Evolutionary conservation across 1,284 basidiomycete genomes (phyloP).

Genomic region (Taiwanofungus camphoratus): DNA sequence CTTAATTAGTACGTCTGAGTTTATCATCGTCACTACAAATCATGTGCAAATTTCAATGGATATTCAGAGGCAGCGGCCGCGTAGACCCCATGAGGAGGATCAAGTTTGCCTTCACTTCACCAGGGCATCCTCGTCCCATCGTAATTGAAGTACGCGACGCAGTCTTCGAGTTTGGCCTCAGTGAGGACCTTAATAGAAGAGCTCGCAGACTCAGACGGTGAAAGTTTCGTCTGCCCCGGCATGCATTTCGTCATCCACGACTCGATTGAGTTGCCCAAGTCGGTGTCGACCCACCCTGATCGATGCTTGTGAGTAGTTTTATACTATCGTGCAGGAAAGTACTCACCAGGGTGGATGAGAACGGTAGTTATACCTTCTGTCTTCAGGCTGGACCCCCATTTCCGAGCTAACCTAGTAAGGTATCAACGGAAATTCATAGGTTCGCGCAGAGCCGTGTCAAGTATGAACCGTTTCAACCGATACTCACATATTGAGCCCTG

Average conservation of each 20-base stretch:
- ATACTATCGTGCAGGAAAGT: no score
- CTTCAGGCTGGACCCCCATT: neutral
- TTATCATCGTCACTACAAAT: no score
- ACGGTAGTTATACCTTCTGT: no score
- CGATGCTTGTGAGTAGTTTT: no score
- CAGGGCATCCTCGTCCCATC: neutral
- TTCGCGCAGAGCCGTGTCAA: no score
- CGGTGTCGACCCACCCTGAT: neutral
- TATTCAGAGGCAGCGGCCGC: no score
- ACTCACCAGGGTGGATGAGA: neutral
- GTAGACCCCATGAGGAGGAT: no score
- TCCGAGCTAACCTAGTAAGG: neutral
- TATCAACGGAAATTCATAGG: no score
- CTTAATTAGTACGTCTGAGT: no score
- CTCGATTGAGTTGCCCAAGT: neutral
- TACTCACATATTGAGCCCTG: constrained; percentile 10
- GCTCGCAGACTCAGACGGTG: neutral
- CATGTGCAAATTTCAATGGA: no score
- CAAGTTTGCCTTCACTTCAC: no score
- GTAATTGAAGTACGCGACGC: neutral
- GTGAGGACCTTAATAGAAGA: neutral
- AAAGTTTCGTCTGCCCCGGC: neutral
- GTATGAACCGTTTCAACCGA: no score
- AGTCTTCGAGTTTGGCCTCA: neutral
- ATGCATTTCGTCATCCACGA: neutral